Base-by-base conservation (phyloP, 306 rosid genomes). In the Crotalaria pallida region DNA sequence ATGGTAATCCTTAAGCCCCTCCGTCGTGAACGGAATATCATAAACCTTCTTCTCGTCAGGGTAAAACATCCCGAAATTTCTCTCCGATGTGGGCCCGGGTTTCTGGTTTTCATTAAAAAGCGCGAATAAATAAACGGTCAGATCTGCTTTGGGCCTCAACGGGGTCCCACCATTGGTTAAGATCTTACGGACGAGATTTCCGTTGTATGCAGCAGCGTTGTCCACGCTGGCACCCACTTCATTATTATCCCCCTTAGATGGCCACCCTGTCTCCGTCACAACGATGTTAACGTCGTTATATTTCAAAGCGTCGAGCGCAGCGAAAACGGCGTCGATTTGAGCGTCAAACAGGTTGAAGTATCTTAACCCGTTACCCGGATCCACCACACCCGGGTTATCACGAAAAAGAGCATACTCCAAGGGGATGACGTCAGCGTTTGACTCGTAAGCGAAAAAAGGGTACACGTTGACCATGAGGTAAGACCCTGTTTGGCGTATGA, bases 361-460 rank as follows among this genome's bases (percentile, higher is more conserved):
- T 0, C 93, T 70, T 44, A 91, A 82, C 51, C 91, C 90, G 72
- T 85, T 91, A 17, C 96, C 99, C 57, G 97, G 47, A 77, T 95
- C 99, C 19, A 80, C 87, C 1, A 81, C 85, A 0, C 99, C 99
- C 6, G 96, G 96, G 50, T 95, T 95, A 1, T 86, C 76, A 0
- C 97, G 72, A 38, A 95, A 95, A 3, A 95, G 48, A 0, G 99
- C 99, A 27, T 95, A 95, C 75, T 91, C 97, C 0, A 91, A 33
- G 1, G 99, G 67, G 75, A 95, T 91, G 15, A 91, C 97, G 49
- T 95, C 90, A 29, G 96, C 68, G 41, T 95, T 95, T 0, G 99
- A 87, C 82, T 91, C 99, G 58, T 87, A 95, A 0, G 99, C 99
- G 67, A 95, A 95, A 23, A 91, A 95, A 0, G 99, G 99, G 77